A percentile compares a stretch with the other conserved stretches of the same genome.
Evolutionary conservation across 768 basidiomycete species (phyloP).

Genomic region (Cyclocybe cylindracea): DNA sequence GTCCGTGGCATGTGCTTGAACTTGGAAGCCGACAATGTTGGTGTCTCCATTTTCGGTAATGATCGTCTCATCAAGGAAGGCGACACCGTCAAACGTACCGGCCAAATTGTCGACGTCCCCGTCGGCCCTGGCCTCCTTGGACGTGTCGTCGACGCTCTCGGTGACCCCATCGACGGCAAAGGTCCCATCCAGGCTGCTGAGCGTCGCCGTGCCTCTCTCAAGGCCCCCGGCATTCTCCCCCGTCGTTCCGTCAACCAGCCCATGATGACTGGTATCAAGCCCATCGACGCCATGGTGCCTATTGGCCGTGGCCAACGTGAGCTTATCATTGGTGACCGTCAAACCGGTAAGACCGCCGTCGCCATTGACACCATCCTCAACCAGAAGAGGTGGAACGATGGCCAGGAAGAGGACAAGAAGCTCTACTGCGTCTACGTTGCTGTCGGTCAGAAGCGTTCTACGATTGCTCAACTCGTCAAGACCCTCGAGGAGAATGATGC

Average conservation of each 20-base stretch:
- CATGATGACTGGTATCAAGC: slow-evolving; percentile 99
- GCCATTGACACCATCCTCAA: slow-evolving; percentile 99
- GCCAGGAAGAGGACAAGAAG: slow-evolving; percentile 95
- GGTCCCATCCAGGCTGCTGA: slow-evolving; percentile 93
- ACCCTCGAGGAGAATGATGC: slow-evolving; percentile 99
- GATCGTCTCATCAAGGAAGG: slow-evolving; percentile 99
- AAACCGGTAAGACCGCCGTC: slow-evolving; percentile 99
- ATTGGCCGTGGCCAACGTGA: slow-evolving; percentile 99
- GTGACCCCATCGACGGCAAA: slow-evolving; percentile 99
- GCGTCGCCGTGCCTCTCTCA: slow-evolving; percentile 96
- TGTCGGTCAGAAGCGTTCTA: slow-evolving; percentile 98
- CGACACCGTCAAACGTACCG: slow-evolving; percentile 99
- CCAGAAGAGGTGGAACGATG: slow-evolving; percentile 99
- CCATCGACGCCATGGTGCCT: slow-evolving; percentile 99
- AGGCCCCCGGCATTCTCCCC: slow-evolving; percentile 98
- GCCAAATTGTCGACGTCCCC: slow-evolving; percentile 99
- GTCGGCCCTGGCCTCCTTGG: slow-evolving; percentile 97
- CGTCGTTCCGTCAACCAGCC: slow-evolving; percentile 99
- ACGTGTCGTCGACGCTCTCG: slow-evolving; percentile 98
- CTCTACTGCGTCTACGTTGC: slow-evolving; percentile 99
- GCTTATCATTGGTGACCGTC: slow-evolving; percentile 99
- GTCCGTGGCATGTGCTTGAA: slow-evolving; percentile 99
- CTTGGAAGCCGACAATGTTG: slow-evolving; percentile 99
- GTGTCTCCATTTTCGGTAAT: slow-evolving; percentile 99
- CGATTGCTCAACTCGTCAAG: slow-evolving; percentile 98